Percentiles rank a stretch among this genome's conserved stretches.
phyloP scores from a whole-genome alignment of 2,329 filamentous ascomycete genomes.

The Hypoxylon sp. region DNA sequence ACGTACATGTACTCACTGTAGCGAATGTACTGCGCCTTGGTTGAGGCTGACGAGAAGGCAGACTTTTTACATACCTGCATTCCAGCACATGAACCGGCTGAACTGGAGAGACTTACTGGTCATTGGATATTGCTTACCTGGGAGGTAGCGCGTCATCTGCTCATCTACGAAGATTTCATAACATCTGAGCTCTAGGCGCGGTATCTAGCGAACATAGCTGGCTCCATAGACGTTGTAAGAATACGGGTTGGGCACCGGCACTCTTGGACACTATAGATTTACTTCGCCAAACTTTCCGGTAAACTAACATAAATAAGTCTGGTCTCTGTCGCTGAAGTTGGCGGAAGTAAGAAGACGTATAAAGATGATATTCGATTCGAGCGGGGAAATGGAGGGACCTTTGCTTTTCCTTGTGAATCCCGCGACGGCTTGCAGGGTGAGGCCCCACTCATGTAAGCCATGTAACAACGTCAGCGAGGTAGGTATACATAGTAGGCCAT shows the following conservation, averaged over 20 bases:
- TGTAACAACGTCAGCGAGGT: conserved; percentile 7
- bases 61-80: conserved; percentile 38
- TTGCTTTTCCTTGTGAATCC: conserved; percentile 25
- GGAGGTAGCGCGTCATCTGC: conserved; percentile 25
- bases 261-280: conserved; percentile 11
- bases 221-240: conserved; percentile 1
- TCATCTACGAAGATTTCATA: conserved; percentile 10
- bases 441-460: conserved; percentile 29
- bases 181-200: conserved; percentile 9
- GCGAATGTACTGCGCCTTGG: conserved; percentile 39
- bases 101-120: conserved; percentile 14
- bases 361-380: conserved; percentile 29
- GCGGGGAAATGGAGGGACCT: conserved; percentile 31
- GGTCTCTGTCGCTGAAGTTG: conserved; percentile 6
- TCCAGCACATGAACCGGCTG: conserved; percentile 36
- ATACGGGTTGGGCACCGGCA: conserved; percentile 8
- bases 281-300: conserved; percentile 36
- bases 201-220: conserved; percentile 4
- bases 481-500: conserved; percentile 2
- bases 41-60: conserved; percentile 52
- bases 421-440: conserved; percentile 20
- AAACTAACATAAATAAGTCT: conserved; percentile 12
- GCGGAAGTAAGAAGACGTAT: conserved; percentile 8
- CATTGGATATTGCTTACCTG: conserved; percentile 30
- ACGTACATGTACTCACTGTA: conserved; percentile 22